Evolutionary conservation across 2,329 filamentous ascomycete genomes (phyloP), one percentile per base, ranked within the genome.

Genomic region (Fusarium albidum): DNA sequence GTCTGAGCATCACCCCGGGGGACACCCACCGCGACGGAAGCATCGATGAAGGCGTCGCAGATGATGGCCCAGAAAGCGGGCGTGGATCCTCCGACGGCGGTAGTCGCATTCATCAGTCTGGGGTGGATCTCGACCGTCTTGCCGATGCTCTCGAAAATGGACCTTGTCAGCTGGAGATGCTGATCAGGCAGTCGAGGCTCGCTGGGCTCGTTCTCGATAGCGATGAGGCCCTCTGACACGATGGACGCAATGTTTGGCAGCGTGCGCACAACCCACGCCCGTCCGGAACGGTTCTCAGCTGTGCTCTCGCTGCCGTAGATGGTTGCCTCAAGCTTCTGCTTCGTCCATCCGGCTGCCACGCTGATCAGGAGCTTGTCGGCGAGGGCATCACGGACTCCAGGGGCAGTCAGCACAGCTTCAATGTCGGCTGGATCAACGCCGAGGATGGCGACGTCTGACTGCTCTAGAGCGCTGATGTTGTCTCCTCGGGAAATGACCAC

Each of bases 31-130:
- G 84, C 83, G 1, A 87, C 82, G 0, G 79, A 81, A 0, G 82
- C 84, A 52, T 86, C 83, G 3, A 83, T 81, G 47, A 86, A 73
- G 0, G 82, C 81, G 57, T 87, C 84, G 11, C 82, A 73, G 6
- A 87, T 76, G 9, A 87, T 71, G 0, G 83, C 81, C 52, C 81
- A 82, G 70, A 87, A 86, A 0, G 84, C 84, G 0, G 83, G 84
- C 0, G 83, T 84, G 3, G 82, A 85, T 0, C 83, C 83, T 54
- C 81, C 84, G 2, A 87, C 75, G 0, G 84, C 82, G 0, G 83
- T 86, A n/a, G 74, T 75, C 0, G 78, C 82, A 55, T 85, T 80
- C 79, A 87, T 83, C 6, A 77, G 73, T 2, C 74, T 70, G 0
- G 82, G 75, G 0, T 77, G 75, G 0, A 87, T 72, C 17, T 77